Percentiles rank a stretch among this genome's conserved stretches.
These are phyloP conservation scores for Suillus decipiens DNA, from an alignment of 768 basidiomycete species.

Conservation along the genomic window DNA sequence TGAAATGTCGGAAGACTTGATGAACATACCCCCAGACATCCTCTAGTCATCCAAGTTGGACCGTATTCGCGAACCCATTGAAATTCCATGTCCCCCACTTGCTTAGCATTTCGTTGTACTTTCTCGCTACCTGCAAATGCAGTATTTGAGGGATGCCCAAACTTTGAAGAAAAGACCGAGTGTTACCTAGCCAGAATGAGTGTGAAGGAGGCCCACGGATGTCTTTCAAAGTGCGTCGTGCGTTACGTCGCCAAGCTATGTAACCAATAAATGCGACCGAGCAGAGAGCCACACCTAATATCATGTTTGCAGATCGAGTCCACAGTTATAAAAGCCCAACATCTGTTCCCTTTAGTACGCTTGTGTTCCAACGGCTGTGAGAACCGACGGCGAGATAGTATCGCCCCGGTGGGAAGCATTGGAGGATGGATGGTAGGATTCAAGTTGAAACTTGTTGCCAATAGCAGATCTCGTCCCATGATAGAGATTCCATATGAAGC, in stretches of 20 bases:
- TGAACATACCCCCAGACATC: constrained; percentile 15
- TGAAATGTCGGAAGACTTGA: neutral
- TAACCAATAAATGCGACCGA: neutral
- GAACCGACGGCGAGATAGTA: neutral
- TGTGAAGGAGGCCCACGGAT: constrained; percentile 12
- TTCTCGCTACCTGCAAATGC: constrained; percentile 25
- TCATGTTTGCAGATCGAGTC: neutral
- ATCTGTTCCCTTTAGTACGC: neutral
- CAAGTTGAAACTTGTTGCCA: neutral
- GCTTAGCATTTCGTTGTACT: constrained; percentile 21
- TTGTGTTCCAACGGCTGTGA: neutral
- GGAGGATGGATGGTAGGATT: neutral
- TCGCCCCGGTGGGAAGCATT: neutral
- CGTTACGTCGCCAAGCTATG: constrained; percentile 11
- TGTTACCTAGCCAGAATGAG: constrained; percentile 11
- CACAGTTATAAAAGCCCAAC: neutral
- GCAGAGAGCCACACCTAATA: constrained; percentile 2
- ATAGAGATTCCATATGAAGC: too few relatives aligned
- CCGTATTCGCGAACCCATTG: constrained; percentile 31
- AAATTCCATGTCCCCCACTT: constrained; percentile 34
- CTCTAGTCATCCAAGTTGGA: constrained; percentile 21
- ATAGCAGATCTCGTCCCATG: neutral
- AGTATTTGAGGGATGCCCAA: neutral
- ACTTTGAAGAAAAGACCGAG: neutral
- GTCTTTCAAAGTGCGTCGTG: constrained; percentile 11